A percentile compares a stretch with the other conserved stretches of the same genome.
These are phyloP conservation scores for Fusarium beomiforme DNA, from an alignment of 2,329 filamentous ascomycete species.

Conservation along the genomic window DNA sequence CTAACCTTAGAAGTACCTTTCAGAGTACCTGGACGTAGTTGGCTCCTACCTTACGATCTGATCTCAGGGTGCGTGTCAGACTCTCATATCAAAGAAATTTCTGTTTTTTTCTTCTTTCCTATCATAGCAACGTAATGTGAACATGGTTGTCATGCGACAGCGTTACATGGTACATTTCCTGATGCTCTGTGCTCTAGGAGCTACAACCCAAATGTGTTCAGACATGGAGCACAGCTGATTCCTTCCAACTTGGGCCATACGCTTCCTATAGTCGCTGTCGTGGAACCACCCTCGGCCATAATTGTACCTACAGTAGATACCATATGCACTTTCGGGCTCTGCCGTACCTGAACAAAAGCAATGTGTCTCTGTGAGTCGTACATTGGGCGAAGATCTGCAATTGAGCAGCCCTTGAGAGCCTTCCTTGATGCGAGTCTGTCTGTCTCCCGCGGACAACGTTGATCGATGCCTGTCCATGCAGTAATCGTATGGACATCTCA, in stretches of 20 bases:
- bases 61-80: slow-evolving; percentile 14
- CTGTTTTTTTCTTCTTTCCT: no score
- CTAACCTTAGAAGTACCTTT: no score
- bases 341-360: slow-evolving; percentile 19
- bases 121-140: not conserved
- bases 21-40: slow-evolving; percentile 2
- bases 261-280: slow-evolving; percentile 9
- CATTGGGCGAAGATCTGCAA: slow-evolving; percentile 28
- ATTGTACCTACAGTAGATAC: slow-evolving; percentile 15
- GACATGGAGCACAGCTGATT: slow-evolving; percentile 3
- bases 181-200: not conserved
- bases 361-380: slow-evolving; percentile 10
- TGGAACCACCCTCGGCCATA: slow-evolving; percentile 24
- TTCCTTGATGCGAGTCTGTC: slow-evolving; percentile 20
- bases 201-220: not conserved
- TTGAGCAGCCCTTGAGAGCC: slow-evolving; percentile 14
- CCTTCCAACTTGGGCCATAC: slow-evolving; percentile 7
- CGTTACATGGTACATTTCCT: not conserved
- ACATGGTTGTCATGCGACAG: not conserved
- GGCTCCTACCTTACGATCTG: slow-evolving; percentile 5
- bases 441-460: slow-evolving; percentile 25
- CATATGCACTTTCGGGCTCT: slow-evolving; percentile 35
- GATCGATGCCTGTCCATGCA: slow-evolving; percentile 2
- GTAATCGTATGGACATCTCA: not conserved
- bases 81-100: slow-evolving; percentile 10